Evolutionary conservation across 768 basidiomycete species (phyloP).

Genomic region (Russula vinacea): DNA sequence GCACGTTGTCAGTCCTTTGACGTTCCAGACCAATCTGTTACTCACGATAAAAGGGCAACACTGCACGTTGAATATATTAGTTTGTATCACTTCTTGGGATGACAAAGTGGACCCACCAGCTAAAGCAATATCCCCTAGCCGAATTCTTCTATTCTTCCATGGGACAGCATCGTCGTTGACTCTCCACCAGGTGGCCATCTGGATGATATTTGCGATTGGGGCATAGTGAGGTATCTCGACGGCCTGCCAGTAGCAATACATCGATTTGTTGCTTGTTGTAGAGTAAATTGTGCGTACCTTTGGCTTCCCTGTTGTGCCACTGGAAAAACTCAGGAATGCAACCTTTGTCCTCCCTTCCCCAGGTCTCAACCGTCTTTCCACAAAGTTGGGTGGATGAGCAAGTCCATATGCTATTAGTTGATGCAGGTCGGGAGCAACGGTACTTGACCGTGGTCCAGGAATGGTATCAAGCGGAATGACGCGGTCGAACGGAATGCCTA

Average conservation of each 20-base stretch:
- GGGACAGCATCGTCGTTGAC: slow-evolving; percentile 37
- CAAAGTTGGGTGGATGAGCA: slow-evolving; percentile 40
- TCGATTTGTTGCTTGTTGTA: slow-evolving; percentile 38
- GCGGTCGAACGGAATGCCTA: slow-evolving; percentile 36
- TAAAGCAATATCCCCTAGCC: slow-evolving; percentile 55
- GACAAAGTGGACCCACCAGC: slow-evolving; percentile 43
- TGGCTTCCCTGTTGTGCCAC: slow-evolving; percentile 65
- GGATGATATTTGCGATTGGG: slow-evolving; percentile 52
- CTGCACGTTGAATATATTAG: slow-evolving; percentile 25
- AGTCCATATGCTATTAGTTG: slow-evolving; percentile 47
- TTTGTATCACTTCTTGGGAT: not conserved
- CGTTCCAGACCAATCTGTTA: not conserved
- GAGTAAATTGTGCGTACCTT: slow-evolving; percentile 29
- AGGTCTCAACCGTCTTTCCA: slow-evolving; percentile 45
- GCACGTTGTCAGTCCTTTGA: not conserved
- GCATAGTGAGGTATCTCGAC: slow-evolving; percentile 62
- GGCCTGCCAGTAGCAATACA: slow-evolving; percentile 41
- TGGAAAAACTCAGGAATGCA: slow-evolving; percentile 70
- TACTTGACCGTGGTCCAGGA: not conserved
- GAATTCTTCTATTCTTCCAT: slow-evolving; percentile 42
- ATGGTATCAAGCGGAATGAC: slow-evolving; percentile 34
- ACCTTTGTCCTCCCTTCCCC: slow-evolving; percentile 61
- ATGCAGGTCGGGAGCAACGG: slow-evolving; percentile 39
- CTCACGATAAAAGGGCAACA: slow-evolving; percentile 36
- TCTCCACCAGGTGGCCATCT: slow-evolving; percentile 29